Base-by-base conservation (phyloP, 768 basidiomycete genomes). In the Rhodotorula graminis region DNA sequence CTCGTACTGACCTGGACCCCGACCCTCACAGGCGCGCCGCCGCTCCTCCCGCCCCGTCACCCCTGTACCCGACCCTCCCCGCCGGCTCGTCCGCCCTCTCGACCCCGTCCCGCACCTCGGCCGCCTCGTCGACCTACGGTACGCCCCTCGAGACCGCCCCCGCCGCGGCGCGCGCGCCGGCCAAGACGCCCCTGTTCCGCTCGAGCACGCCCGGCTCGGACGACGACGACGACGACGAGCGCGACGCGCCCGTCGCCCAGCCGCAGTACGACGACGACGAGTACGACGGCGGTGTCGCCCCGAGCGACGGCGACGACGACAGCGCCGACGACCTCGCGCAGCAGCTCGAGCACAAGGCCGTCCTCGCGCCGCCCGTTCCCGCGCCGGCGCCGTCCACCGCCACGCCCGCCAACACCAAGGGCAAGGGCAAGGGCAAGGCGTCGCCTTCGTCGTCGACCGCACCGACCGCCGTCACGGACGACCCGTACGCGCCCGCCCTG, bases 151-250 rank as follows among this genome's bases (percentile, higher is more conserved):
- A 46, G 44, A 14, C 6, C 14, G 14, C 44, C 44, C 2, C 18
- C 18, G 44, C 11, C 25, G 37, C 66, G 64, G 29, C 33, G 31
- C 40, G 50, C 61, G n/a, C 15, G 18, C 63, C 71, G n/a, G 61
- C 42, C 47, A 77, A 76, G 65, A 55, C 59, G 23, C 75, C 76
- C 23, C 73, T 78, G 53, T 77, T 77, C 72, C 64, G 72, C 64
- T 57, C 72, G 21, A 33, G 62, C 3, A 67, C 71, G 21, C 69
- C 53, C n/a, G 71, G 67, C 16, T 63, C 53, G 31, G 65, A 67
- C 19, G 25, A 49, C 47, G 50, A 52, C 9, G 57, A 58, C 57
- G 57, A 40, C 21, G 57, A 57, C 16, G 61, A 49, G 16, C n/a
- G n/a, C n/a, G n/a, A 9, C 9, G 9, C 37, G 37, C 37, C 37